Percentiles rank a stretch among this genome's conserved stretches.
phyloP scores from a whole-genome alignment of 805 yeast genomes.

The Lachancea mirantina region DNA sequence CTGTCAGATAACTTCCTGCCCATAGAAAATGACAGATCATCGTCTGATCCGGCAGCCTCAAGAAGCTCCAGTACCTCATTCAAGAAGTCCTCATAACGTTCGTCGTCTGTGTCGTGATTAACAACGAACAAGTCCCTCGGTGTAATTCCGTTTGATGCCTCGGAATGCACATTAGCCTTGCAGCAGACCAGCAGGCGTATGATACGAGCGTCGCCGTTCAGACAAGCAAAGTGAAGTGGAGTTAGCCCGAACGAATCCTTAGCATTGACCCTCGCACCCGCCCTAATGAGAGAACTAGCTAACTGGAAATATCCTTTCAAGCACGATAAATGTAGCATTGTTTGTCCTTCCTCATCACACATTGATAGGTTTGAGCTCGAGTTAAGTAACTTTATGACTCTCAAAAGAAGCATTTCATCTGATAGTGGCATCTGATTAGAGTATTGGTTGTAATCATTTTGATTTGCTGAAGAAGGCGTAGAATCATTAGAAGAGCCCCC shows the following conservation, averaged over 20 bases:
- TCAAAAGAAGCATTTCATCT: constrained; percentile 37
- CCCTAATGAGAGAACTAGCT: constrained; percentile 54
- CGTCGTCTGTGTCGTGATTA: constrained; percentile 30
- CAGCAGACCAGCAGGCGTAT: constrained; percentile 56
- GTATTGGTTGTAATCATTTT: constrained; percentile 7
- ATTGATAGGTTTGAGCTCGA: constrained; percentile 74
- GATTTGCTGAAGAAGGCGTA: constrained; percentile 13
- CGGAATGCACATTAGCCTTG: constrained; percentile 51
- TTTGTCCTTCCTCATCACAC: constrained; percentile 77
- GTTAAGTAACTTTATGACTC: constrained; percentile 61
- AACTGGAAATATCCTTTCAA: constrained; percentile 62
- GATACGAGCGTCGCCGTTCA: constrained; percentile 63
- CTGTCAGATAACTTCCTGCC: constrained; percentile 21
- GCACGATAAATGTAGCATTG: constrained; percentile 80
- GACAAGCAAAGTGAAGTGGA: constrained; percentile 80
- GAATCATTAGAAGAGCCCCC: constrained; percentile 21
- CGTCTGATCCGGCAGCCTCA: constrained; percentile 12
- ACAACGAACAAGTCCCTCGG: constrained; percentile 29
- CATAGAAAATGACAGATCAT: constrained; percentile 7
- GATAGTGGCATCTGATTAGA: constrained; percentile 10
- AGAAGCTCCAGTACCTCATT: constrained; percentile 30
- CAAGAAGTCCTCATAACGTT: constrained; percentile 31
- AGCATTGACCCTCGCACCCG: constrained; percentile 60
- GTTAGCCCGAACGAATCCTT: constrained; percentile 78
- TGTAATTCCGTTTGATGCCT: constrained; percentile 44